These are phyloP conservation scores for Pseudomicrostroma phylloplanum DNA, from an alignment of 1,284 basidiomycete genomes.

Conservation along the genomic window DNA sequence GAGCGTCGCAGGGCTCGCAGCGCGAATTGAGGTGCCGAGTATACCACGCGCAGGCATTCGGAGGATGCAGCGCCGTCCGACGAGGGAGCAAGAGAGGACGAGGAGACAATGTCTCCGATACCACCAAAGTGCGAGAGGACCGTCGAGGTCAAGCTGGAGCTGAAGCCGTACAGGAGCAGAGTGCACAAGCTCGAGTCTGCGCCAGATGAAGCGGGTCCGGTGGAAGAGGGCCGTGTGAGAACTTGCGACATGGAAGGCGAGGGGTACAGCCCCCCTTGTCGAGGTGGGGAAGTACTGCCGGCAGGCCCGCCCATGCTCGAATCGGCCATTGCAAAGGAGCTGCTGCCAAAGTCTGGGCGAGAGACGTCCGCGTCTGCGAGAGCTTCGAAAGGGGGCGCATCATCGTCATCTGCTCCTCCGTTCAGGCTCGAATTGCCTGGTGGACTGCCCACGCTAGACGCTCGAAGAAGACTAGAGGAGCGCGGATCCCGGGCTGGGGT, in stretches of 20 bases:
- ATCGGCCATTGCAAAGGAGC: not conserved
- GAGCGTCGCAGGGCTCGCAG: conserved; percentile 8
- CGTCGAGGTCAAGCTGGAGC: not conserved
- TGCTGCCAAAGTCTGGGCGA: not conserved
- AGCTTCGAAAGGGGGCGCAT: conserved; percentile 3
- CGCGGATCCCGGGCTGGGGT: not conserved
- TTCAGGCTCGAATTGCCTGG: not conserved
- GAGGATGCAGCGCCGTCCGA: not conserved
- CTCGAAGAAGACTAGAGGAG: not conserved
- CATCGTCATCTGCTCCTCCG: not conserved
- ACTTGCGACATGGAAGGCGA: no score
- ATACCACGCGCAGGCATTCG: conserved; percentile 8
- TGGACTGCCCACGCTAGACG: conserved; percentile 5
- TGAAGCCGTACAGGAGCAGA: conserved; percentile 12
- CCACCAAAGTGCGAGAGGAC: conserved; percentile 10
- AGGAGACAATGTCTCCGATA: conserved; percentile 5
- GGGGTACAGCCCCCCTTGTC: no score
- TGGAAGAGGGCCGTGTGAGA: no score
- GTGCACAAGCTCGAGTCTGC: conserved; percentile 6
- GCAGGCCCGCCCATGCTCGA: not conserved
- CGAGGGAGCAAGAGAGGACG: not conserved
- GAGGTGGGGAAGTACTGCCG: no score
- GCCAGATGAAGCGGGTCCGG: no score
- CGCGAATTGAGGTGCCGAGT: conserved; percentile 1
- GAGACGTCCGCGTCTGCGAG: conserved; percentile 5